Conservation (phyloP, 441 rosid species). For the Brassica balearica region DNA sequence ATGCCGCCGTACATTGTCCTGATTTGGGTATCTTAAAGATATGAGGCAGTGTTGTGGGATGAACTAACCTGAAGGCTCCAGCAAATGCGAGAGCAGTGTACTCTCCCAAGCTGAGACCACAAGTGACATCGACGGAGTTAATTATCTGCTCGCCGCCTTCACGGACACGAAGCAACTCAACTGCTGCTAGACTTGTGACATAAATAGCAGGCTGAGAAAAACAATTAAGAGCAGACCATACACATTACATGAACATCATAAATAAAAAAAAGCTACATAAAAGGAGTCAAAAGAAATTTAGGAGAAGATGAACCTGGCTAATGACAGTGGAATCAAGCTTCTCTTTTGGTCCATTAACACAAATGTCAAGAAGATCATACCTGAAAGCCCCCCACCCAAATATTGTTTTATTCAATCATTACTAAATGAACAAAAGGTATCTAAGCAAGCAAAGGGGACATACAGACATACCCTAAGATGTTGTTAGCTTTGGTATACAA, state of each 20-base stretch:
- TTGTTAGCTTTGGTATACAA: conserved; percentile 84
- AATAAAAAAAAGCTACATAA: too few relatives aligned
- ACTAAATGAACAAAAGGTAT: background rate
- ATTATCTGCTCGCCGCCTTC: conserved; percentile 91
- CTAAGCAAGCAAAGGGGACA: background rate
- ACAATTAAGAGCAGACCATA: conserved; percentile 12
- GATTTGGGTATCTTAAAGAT: background rate
- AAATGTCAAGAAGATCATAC: conserved; percentile 89
- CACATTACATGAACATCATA: background rate
- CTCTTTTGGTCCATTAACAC: conserved; percentile 91
- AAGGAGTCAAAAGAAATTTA: too few relatives aligned
- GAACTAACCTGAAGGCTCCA: conserved; percentile 86
- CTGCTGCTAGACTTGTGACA: conserved; percentile 98
- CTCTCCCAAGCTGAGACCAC: conserved; percentile 99
- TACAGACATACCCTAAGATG: conserved; percentile 65
- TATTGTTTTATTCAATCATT: too few relatives aligned
- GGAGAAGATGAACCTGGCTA: conserved; percentile 72
- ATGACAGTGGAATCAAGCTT: conserved; percentile 94
- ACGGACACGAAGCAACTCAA: conserved; percentile 84
- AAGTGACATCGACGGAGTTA: conserved; percentile 91
- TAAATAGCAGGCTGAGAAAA: conserved; percentile 93
- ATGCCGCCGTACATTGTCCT: background rate
- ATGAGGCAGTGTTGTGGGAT: conserved; percentile 11
- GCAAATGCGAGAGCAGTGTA: conserved; percentile 97
- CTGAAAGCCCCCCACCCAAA: conserved; percentile 45